A percentile compares a stretch with the other conserved stretches of the same genome.
Evolutionary conservation across 2,329 filamentous ascomycete genomes (phyloP).

Genomic region (Davidsoniella eucalypti): DNA sequence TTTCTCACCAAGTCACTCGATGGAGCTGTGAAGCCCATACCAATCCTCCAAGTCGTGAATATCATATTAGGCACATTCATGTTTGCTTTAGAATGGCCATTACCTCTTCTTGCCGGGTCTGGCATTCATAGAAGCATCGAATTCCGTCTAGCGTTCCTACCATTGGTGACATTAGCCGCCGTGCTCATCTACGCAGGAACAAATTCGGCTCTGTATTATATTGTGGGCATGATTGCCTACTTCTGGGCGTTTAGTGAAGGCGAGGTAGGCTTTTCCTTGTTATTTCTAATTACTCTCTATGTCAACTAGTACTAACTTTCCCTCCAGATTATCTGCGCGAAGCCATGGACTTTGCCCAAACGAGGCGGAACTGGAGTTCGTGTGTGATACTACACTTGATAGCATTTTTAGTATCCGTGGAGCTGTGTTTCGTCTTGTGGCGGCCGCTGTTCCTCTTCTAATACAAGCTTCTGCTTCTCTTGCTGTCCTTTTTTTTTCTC

Average conservation of each 20-base stretch:
- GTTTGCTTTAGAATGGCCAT: conserved; percentile 81
- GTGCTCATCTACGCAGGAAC: conserved; percentile 81
- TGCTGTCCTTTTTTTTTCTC: not conserved
- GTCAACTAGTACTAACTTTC: not conserved
- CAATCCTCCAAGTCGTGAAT: conserved; percentile 79
- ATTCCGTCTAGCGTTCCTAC: conserved; percentile 65
- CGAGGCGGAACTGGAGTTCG: conserved; percentile 25
- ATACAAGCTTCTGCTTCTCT: not conserved
- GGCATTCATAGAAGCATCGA: conserved; percentile 76
- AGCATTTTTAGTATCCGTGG: conserved; percentile 1
- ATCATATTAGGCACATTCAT: conserved; percentile 63
- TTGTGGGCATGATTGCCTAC: conserved; percentile 72
- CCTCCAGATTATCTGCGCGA: conserved; percentile 45
- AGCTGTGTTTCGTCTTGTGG: not conserved
- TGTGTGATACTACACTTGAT: not conserved
- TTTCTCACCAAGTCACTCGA: conserved; percentile 86
- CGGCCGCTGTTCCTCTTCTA: not conserved
- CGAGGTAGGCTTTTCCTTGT: conserved; percentile 49
- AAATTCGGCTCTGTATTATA: conserved; percentile 81
- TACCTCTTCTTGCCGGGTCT: conserved; percentile 60
- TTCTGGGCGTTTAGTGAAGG: conserved; percentile 97
- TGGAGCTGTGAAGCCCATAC: conserved; percentile 69
- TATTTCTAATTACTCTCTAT: not conserved
- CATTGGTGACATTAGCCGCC: conserved; percentile 57
- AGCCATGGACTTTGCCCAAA: conserved; percentile 50